A percentile compares a stretch with the other conserved stretches of the same genome.
phyloP scores from a whole-genome alignment of 345 rosid species.

The Euphorbia peplus region DNA sequence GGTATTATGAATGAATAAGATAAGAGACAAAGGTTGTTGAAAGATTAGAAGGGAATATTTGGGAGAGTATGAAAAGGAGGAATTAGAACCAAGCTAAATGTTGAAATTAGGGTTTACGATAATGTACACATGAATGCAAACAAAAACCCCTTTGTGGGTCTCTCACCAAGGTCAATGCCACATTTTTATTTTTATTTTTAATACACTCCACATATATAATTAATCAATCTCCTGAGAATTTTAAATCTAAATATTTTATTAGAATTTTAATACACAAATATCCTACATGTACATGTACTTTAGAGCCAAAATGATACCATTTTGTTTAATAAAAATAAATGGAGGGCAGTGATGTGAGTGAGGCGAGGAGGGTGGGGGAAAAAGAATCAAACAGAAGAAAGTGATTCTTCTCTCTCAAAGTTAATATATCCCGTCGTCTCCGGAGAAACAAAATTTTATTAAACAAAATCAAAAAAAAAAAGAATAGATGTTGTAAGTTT shows the following conservation, averaged over 20 bases:
- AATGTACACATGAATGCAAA: slow-evolving; percentile 42
- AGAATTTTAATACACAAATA: background rate
- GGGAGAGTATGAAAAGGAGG: slow-evolving; percentile 50
- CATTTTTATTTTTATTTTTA: background rate
- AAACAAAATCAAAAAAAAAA: no score
- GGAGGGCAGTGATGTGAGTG: background rate
- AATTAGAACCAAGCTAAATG: slow-evolving; percentile 50
- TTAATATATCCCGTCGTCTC: slow-evolving; percentile 54
- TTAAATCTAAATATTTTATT: slow-evolving; percentile 4
- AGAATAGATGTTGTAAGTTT: slow-evolving; percentile 23
- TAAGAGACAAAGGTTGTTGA: slow-evolving; percentile 26
- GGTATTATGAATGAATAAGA: background rate
- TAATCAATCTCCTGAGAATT: no score
- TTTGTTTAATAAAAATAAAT: background rate
- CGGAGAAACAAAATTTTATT: slow-evolving; percentile 60
- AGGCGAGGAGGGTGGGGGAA: slow-evolving; percentile 38
- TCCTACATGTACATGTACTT: slow-evolving; percentile 7
- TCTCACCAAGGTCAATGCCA: slow-evolving; percentile 30
- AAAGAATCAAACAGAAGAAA: slow-evolving; percentile 33
- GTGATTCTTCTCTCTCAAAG: slow-evolving; percentile 47
- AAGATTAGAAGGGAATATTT: slow-evolving; percentile 56
- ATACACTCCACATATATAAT: background rate
- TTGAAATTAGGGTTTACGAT: slow-evolving; percentile 42
- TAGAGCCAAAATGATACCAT: slow-evolving; percentile 1
- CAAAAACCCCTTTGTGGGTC: slow-evolving; percentile 46